Conservation (phyloP, 2,329 filamentous ascomycete species). For the Neopestalotiopsis clavispora region DNA sequence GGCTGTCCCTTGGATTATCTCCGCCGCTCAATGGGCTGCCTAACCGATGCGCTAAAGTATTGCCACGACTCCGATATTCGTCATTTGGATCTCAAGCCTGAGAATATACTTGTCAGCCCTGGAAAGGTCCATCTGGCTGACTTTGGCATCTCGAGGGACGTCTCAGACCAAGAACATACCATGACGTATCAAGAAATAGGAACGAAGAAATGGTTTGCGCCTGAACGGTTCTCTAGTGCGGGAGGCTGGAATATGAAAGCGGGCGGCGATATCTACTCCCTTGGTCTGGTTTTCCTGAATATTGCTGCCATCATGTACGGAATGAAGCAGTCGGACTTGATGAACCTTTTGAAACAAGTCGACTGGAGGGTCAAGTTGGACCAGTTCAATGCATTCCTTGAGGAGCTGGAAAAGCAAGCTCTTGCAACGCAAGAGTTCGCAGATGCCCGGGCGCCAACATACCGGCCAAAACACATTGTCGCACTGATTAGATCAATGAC, state of each 20-base stretch:
- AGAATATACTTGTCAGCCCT: constrained; percentile 51
- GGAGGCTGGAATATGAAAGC: constrained; percentile 50
- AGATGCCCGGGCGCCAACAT: constrained; percentile 42
- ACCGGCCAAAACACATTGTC: constrained; percentile 45
- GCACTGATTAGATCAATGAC: constrained; percentile 43
- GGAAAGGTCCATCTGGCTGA: constrained; percentile 53
- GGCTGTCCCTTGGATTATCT: constrained; percentile 46
- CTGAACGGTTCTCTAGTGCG: constrained; percentile 44
- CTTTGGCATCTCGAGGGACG: constrained; percentile 54
- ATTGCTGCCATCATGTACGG: constrained; percentile 50
- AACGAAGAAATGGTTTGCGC: constrained; percentile 50
- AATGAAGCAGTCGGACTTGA: constrained; percentile 42
- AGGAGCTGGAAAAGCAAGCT: constrained; percentile 39
- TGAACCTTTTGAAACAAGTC: constrained; percentile 39
- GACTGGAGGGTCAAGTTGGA: constrained; percentile 34
- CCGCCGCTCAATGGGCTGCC: constrained; percentile 48
- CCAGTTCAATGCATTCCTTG: constrained; percentile 40
- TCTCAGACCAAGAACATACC: constrained; percentile 49
- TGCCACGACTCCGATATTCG: constrained; percentile 48
- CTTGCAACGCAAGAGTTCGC: constrained; percentile 43
- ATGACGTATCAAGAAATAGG: constrained; percentile 47
- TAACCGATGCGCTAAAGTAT: constrained; percentile 47
- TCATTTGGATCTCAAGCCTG: constrained; percentile 54
- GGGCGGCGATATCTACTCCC: constrained; percentile 53
- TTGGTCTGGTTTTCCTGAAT: constrained; percentile 51